Conservation (phyloP, 1,139 yeast species). For the Pichia sp. region DNA sequence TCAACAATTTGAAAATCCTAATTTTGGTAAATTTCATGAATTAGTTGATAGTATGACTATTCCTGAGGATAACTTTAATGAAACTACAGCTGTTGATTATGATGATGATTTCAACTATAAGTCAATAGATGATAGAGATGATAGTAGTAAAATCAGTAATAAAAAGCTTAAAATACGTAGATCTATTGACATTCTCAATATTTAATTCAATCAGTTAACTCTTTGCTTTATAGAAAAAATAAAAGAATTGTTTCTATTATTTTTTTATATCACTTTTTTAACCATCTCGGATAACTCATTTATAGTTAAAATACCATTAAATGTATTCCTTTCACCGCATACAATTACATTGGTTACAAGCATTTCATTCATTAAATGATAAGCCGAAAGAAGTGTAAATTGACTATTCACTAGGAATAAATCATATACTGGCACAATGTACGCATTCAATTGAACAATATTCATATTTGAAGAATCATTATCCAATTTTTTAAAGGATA, state of each 20-base stretch:
- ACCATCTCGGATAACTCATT: conserved; percentile 20
- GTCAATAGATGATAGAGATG: conserved; percentile 7
- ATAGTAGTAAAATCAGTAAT: no score
- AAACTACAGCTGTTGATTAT: conserved; percentile 5
- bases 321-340: conserved; percentile 13
- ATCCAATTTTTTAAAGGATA: conserved; percentile 3
- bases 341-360: conserved; percentile 23
- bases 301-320: conserved; percentile 26
- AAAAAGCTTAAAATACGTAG: conserved; percentile 14
- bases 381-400: conserved; percentile 25
- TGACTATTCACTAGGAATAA: conserved; percentile 21
- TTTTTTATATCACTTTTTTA: conserved; percentile 2
- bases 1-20: conserved; percentile 10
- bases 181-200: conserved; percentile 17
- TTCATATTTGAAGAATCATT: conserved; percentile 1
- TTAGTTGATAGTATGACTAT: background rate
- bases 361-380: conserved; percentile 28
- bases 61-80: background rate
- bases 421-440: conserved; percentile 10
- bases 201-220: conserved; percentile 3
- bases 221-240: background rate
- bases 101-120: background rate
- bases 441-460: conserved; percentile 4
- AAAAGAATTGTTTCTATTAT: no score
- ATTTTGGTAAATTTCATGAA: conserved; percentile 7